Evolutionary conservation across 495 filamentous ascomycete species (phyloP).

Genomic region (Pyronema domesticum): DNA sequence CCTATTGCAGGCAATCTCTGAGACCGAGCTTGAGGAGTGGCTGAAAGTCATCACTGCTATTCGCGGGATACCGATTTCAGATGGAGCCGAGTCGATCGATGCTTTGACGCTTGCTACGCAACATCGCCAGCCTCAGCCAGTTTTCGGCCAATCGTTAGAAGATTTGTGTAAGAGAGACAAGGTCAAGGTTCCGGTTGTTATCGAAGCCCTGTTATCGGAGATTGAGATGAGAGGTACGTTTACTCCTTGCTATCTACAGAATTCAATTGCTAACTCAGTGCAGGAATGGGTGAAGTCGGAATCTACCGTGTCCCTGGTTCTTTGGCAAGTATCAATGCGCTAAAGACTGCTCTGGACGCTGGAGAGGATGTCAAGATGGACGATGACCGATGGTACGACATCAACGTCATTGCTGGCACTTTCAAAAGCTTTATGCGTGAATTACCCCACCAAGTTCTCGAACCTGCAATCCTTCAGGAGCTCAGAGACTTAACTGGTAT

Average conservation of each 20-base stretch:
- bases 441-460: conserved; percentile 21
- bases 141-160: conserved; percentile 24
- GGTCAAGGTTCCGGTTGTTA: conserved; percentile 25
- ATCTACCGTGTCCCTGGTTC: conserved; percentile 27
- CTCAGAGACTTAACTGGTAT: conserved; percentile 22
- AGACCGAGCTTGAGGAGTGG: conserved; percentile 23
- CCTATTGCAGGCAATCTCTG: conserved; percentile 22
- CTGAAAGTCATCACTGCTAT: conserved; percentile 16
- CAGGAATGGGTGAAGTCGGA: conserved; percentile 22
- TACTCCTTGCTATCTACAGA: not conserved
- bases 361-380: conserved; percentile 25
- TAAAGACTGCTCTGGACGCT: conserved; percentile 23
- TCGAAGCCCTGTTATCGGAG: conserved; percentile 22
- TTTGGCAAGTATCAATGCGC: conserved; percentile 23
- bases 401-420: conserved; percentile 24
- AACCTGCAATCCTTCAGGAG: conserved; percentile 16
- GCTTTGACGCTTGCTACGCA: conserved; percentile 20
- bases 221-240: conserved; percentile 23
- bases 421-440: conserved; percentile 27
- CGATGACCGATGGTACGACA: conserved; percentile 27
- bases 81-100: conserved; percentile 24
- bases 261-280: conserved; percentile 4
- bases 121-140: conserved; percentile 20
- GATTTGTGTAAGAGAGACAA: conserved; percentile 23
- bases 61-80: conserved; percentile 19